Evolutionary conservation across 768 basidiomycete genomes (phyloP), one percentile per base, ranked within the genome.

Genomic region (Mycena floridula): DNA sequence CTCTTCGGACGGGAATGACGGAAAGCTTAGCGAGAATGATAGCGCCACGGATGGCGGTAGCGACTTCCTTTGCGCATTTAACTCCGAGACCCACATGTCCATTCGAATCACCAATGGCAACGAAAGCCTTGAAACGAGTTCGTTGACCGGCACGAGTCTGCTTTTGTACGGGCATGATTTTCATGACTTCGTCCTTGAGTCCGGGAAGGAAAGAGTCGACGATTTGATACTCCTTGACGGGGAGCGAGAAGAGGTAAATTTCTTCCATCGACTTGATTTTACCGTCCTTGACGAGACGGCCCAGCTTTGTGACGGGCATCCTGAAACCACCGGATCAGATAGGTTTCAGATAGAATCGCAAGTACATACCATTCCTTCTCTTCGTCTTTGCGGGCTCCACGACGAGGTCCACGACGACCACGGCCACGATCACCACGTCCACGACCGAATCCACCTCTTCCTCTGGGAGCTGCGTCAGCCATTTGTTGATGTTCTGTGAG

Each of bases 231-330:
- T 99, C 96, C 74, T 98, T 99, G 70, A 99, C 89, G 49, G 95
- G 94, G 52, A 99, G 87, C 22, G 96, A 99, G 84, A 98, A 99
- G 62, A 99, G 93, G 73, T 98, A 99, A 70, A 98, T 97, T 66
- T 99, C 96, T 66, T 99, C 96, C 81, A 99, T 94, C 39, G 93
- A 96, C 73, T 95, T 97, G 76, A 99, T 97, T 75, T 98, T 98
- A 56, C 95, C 95, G 59, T 98, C 96, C 73, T 96, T 97, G 37
- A 97, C 94, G 61, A 99, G 82, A 69, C 96, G 94, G 50, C 96
- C 96, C 55, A 99, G 88, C 68, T 98, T 99, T 66, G 96, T 98
- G 69, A 97, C 94, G 57, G 96, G 95, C 50, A 84, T 83, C 93
- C 91, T 93, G 56, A 7, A 20, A 47, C 12, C 16, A 16, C 36